Percentiles rank a stretch among this genome's conserved stretches.
Evolutionary conservation across 2,329 filamentous ascomycete species (phyloP).

Genomic region (Chrysoporthe cubensis): DNA sequence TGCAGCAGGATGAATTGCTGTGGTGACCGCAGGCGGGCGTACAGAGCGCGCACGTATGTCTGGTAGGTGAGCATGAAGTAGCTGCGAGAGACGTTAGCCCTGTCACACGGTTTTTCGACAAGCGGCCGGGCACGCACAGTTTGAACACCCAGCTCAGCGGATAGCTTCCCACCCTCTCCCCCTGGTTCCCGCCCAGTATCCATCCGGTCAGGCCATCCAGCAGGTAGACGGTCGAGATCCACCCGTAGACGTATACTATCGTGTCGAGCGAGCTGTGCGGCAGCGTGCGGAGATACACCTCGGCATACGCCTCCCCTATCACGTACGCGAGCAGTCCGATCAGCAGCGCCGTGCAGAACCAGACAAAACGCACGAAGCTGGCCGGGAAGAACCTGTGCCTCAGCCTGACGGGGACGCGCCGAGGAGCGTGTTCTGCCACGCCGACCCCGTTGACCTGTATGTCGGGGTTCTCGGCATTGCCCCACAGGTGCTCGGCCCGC

Average conservation of each 20-base stretch:
- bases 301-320: slow-evolving; percentile 70
- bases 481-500: slow-evolving; percentile 43
- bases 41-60: slow-evolving; percentile 71
- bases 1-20: slow-evolving; percentile 69
- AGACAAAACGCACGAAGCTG: slow-evolving; percentile 70
- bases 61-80: slow-evolving; percentile 74
- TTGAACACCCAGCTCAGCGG: slow-evolving; percentile 74
- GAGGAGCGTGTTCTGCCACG: slow-evolving; percentile 28
- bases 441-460: slow-evolving; percentile 17
- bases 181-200: slow-evolving; percentile 68
- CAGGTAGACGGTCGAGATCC: slow-evolving; percentile 68
- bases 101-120: slow-evolving; percentile 3
- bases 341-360: slow-evolving; percentile 68
- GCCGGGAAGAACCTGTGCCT: slow-evolving; percentile 63
- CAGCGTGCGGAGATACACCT: slow-evolving; percentile 68
- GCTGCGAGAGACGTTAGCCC: slow-evolving; percentile 38
- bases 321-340: slow-evolving; percentile 69
- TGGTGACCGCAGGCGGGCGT: slow-evolving; percentile 68
- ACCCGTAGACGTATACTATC: slow-evolving; percentile 71
- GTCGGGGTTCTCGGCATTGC: slow-evolving; percentile 33
- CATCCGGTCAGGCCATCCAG: slow-evolving; percentile 68
- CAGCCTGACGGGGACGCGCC: slow-evolving; percentile 45
- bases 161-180: slow-evolving; percentile 70
- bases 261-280: slow-evolving; percentile 70
- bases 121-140: slow-evolving; percentile 50